Percentiles rank a stretch among this genome's conserved stretches.
These are phyloP conservation scores for Ustilago hordei DNA, from an alignment of 1,284 basidiomycete genomes.

Conservation along the genomic window DNA sequence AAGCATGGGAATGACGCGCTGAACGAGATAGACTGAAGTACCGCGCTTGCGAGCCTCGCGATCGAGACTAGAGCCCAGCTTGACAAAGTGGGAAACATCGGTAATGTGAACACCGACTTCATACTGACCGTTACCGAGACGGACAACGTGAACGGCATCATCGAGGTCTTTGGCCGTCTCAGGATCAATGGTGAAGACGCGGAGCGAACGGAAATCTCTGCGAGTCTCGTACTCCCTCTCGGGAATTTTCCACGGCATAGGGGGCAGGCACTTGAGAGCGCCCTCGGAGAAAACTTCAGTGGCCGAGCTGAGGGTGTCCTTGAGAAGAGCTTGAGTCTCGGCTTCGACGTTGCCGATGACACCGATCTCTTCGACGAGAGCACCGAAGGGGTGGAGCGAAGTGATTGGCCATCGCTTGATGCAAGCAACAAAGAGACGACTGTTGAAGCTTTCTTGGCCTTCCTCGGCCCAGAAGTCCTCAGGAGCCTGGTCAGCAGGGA, in stretches of 20 bases:
- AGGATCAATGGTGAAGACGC: slow-evolving; percentile 94
- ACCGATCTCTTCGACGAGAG: slow-evolving; percentile 95
- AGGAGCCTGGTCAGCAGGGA: slow-evolving; percentile 95
- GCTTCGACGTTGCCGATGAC: slow-evolving; percentile 98
- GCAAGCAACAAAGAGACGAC: slow-evolving; percentile 94
- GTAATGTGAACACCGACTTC: slow-evolving; percentile 94
- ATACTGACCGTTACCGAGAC: slow-evolving; percentile 88
- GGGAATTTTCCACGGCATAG: slow-evolving; percentile 92
- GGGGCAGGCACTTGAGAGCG: slow-evolving; percentile 94
- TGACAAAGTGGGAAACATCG: slow-evolving; percentile 94
- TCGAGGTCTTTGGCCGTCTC: slow-evolving; percentile 90
- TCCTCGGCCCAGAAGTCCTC: slow-evolving; percentile 94
- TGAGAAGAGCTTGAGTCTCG: slow-evolving; percentile 94
- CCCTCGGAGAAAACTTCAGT: slow-evolving; percentile 72
- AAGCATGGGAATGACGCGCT: slow-evolving; percentile 94
- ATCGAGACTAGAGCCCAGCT: slow-evolving; percentile 93
- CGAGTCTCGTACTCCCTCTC: slow-evolving; percentile 88
- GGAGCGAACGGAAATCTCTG: slow-evolving; percentile 84
- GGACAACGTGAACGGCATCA: slow-evolving; percentile 89
- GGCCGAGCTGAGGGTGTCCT: slow-evolving; percentile 83
- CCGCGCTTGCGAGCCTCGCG: slow-evolving; percentile 97
- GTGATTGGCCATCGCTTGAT: slow-evolving; percentile 91
- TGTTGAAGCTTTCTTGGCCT: slow-evolving; percentile 79
- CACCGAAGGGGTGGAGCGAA: slow-evolving; percentile 98
- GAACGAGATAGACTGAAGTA: slow-evolving; percentile 95